Base-by-base conservation (phyloP, 306 rosid species). In the Sophora flavescens region DNA sequence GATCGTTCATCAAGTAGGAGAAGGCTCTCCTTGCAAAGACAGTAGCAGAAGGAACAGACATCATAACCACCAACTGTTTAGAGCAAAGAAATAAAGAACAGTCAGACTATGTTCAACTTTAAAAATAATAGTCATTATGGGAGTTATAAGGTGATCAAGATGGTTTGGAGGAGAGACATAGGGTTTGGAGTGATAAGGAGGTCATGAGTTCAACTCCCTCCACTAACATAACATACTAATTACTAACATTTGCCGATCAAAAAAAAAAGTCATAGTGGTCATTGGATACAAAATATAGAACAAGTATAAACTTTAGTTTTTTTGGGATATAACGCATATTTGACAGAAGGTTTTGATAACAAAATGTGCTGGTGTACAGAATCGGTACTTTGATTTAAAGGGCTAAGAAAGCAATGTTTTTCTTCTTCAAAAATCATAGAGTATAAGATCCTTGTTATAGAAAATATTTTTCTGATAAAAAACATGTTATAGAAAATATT, bases 21-120 rank as follows among this genome's bases (percentile, higher is more conserved):
- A 94, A 86, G 6, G 96, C 95, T 82, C 98, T 84, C 77, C 98
- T 89, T 35, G 88, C 98, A 59, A 94, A 90, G 11, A 94, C 92
- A 0, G 98, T 94, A 0, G 93, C 95, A 1, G 97, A 88, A 30
- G 97, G 92, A 68, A 86, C 91, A 0, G 91, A 77, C 96, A 94
- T 94, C 96, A 92, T 88, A 44, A 84, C 85, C 50, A 88, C 93
- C 50, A 94, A 78, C 98, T 94, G 93, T 78, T 68, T 4, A 56
- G 28, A 33, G 28, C 62, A 88, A 68, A 36, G 6, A 70, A 48
- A 62, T 14, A 2, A 41, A 11, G 13, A 10, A 5, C 57, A 42
- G 54, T 75, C 66, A 77, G 53, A 58, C 18, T 35, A 30, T 38
- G 36, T 47, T 39, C 75, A 79, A 63, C 30, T 53, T 70, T 4